Conservation (phyloP, 495 filamentous ascomycete genomes). For the Neurospora sp. region DNA sequence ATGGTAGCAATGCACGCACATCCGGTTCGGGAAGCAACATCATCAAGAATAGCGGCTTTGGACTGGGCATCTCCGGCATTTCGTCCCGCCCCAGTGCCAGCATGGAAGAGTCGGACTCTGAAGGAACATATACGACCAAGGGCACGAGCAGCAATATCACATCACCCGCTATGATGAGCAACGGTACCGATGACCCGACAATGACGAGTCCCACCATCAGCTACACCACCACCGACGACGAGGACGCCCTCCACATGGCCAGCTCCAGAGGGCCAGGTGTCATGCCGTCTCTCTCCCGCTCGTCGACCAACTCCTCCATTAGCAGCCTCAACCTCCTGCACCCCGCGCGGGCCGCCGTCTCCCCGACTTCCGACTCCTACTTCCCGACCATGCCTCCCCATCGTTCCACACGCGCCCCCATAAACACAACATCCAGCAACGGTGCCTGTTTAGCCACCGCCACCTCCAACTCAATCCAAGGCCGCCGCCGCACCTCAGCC, state of each 20-base stretch:
- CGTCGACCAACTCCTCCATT: slow-evolving; percentile 15
- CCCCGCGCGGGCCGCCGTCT: slow-evolving; percentile 38
- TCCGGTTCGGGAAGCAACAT: background rate
- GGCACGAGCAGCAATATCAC: slow-evolving; percentile 14
- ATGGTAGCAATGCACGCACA: background rate
- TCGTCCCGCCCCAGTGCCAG: slow-evolving; percentile 31
- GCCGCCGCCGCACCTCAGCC: slow-evolving; percentile 38
- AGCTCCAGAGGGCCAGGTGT: slow-evolving; percentile 19
- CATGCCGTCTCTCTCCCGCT: slow-evolving; percentile 9
- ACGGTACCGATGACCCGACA: slow-evolving; percentile 10
- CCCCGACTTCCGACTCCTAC: slow-evolving; percentile 53
- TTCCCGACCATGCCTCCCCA: slow-evolving; percentile 33
- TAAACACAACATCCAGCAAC: background rate
- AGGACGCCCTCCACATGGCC: slow-evolving; percentile 56
- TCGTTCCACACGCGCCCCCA: background rate
- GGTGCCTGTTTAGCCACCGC: background rate
- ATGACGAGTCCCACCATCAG: slow-evolving; percentile 47
- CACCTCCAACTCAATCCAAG: slow-evolving; percentile 19
- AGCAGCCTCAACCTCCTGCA: slow-evolving; percentile 26
- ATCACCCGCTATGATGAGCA: slow-evolving; percentile 3
- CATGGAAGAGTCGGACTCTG: slow-evolving; percentile 9
- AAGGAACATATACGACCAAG: slow-evolving; percentile 19
- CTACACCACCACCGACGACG: slow-evolving; percentile 72
- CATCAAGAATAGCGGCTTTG: slow-evolving; percentile 15
- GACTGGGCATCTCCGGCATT: slow-evolving; percentile 39